These are phyloP conservation scores for Podosphaera leucotricha DNA, from an alignment of 2,329 filamentous ascomycete species.

Conservation along the genomic window DNA sequence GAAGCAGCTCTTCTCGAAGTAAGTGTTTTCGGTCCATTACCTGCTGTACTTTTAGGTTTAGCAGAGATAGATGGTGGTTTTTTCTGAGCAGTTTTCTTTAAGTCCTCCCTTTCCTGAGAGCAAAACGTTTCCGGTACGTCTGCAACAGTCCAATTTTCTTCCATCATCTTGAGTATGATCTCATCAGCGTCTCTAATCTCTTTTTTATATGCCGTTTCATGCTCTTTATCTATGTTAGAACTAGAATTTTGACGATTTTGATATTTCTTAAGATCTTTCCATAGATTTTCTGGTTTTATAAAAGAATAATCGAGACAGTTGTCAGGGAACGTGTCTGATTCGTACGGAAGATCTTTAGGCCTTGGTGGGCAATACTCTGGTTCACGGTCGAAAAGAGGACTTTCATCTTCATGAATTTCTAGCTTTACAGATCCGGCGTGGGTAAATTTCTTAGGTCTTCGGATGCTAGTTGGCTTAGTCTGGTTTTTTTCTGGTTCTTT, in stretches of 20 bases:
- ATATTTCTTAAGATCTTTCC: constrained; percentile 36
- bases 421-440: constrained; percentile 34
- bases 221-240: constrained; percentile 34
- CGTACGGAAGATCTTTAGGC: constrained; percentile 38
- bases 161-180: constrained; percentile 41
- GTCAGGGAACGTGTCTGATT: constrained; percentile 43
- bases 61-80: not conserved
- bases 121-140: constrained; percentile 26
- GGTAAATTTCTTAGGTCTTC: constrained; percentile 32
- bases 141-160: constrained; percentile 34
- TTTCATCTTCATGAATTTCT: constrained; percentile 33
- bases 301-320: constrained; percentile 31
- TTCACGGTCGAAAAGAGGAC: constrained; percentile 36
- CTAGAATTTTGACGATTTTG: constrained; percentile 36
- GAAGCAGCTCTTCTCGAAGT: constrained; percentile 30
- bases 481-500: constrained; percentile 39
- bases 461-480: constrained; percentile 29
- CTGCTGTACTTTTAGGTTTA: constrained; percentile 8
- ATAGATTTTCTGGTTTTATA: constrained; percentile 31
- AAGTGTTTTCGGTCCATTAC: constrained; percentile 24
- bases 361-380: constrained; percentile 76
- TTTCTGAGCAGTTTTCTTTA: constrained; percentile 10
- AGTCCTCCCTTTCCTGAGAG: constrained; percentile 2
- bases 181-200: constrained; percentile 34
- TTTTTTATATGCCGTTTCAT: constrained; percentile 22